These are phyloP conservation scores for Ormosia emarginata DNA, from an alignment of 306 rosid species.

Conservation along the genomic window DNA sequence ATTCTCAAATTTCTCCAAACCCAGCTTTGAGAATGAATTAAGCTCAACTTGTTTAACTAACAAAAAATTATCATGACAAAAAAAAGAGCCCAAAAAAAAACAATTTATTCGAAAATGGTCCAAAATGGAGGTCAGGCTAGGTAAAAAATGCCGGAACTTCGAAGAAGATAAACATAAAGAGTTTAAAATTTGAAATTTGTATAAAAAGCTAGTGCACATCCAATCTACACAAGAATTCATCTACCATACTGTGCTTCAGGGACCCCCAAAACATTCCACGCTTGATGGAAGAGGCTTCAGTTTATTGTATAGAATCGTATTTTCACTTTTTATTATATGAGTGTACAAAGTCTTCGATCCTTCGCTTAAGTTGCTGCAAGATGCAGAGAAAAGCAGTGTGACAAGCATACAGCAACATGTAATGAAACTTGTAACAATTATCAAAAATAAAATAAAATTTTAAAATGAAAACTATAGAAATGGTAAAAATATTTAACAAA, in stretches of 20 bases:
- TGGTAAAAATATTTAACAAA: background rate
- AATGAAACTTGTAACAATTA: background rate
- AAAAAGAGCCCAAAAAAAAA: background rate
- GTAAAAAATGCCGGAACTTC: conserved; percentile 41
- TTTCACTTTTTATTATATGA: conserved; percentile 41
- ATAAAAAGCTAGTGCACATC: conserved; percentile 6
- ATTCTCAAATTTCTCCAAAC: background rate
- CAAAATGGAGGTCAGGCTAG: conserved; percentile 39
- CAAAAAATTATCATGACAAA: background rate
- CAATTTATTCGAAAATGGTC: background rate
- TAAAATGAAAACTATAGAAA: background rate
- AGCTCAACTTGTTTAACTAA: conserved; percentile 3
- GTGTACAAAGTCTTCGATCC: conserved; percentile 57
- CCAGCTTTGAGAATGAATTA: background rate
- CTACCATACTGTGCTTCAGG: too few species aligned
- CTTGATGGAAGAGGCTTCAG: conserved; percentile 4
- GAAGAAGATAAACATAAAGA: conserved; percentile 19
- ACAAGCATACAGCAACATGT: background rate
- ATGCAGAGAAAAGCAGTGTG: background rate
- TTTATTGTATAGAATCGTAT: conserved; percentile 12
- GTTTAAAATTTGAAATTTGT: background rate
- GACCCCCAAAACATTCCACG: conserved; percentile 13
- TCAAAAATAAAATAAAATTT: background rate
- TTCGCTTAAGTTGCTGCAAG: conserved; percentile 72
- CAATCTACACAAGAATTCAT: conserved; percentile 27